Base-by-base conservation (phyloP, 1,284 basidiomycete genomes). In the Microbotryum violaceum region DNA sequence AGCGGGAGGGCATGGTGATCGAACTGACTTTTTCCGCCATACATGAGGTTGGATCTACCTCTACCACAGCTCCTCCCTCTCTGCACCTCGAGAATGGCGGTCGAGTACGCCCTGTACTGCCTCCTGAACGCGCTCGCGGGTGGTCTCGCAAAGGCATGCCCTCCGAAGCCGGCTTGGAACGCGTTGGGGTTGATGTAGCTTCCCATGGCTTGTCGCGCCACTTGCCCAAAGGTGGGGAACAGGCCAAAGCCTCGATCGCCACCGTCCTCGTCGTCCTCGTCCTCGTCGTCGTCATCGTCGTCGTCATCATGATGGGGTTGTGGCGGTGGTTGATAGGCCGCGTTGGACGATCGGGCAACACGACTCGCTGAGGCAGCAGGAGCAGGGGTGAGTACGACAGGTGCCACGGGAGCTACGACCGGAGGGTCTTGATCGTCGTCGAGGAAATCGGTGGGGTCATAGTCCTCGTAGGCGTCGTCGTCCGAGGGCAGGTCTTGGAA, bases 21-120 rank as follows among this genome's bases (percentile, higher is more conserved):
- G 20, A 44, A 83, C 90, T 76, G 77, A 97, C 93, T 92, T 81
- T 98, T 98, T 72, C 96, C 96, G 70, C 96, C 96, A 72, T 96
- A 91, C 71, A 89, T 89, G 57, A 97, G 79, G 73, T 96, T 81
- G 88, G 67, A 69, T 51, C 67, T 29, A 47, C 61, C 64, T 2
- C 57, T 63, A 16, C 54, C 53, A 31, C 65, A 64, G 27, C 65
- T 65, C 50, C 72, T 63, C 23, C 72, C 72, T 54, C 71, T 64
- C 55, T 68, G 68, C 33, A 73, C 66, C 61, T 73, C 72, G 52
- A 70, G 61, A 49, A 74, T 73, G 31, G 71, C 71, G 4, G 70
- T 70, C 54, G 70, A 71, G 54, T 70, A 72, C 20, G 72, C 73
- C 71, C 85, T 88, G 66, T 90, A 79, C 75, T 89, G 88, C 72